A percentile compares a stretch with the other conserved stretches of the same genome.
These are phyloP conservation scores for Cryphonectria japonica DNA, from an alignment of 2,329 filamentous ascomycete genomes.

Conservation along the genomic window DNA sequence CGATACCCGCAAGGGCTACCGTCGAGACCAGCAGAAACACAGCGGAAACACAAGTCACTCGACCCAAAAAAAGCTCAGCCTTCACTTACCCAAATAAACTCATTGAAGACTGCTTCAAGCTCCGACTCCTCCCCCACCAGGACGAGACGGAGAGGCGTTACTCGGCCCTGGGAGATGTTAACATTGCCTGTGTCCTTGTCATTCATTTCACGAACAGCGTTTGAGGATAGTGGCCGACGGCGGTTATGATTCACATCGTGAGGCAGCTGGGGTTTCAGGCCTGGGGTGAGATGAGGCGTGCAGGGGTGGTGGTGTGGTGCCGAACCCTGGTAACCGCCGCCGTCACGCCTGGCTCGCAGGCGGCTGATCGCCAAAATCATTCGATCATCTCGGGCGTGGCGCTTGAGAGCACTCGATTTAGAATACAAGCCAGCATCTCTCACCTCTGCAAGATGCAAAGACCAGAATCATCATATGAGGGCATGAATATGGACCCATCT, in stretches of 20 bases:
- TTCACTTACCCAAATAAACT: not conserved
- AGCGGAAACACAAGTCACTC: constrained; percentile 27
- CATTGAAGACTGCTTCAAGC: not conserved
- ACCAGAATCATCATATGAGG: not conserved
- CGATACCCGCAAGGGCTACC: constrained; percentile 14
- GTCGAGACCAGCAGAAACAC: constrained; percentile 29
- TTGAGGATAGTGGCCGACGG: constrained; percentile 16
- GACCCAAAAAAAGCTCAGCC: not conserved
- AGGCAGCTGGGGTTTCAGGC: constrained; percentile 28
- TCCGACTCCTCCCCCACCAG: constrained; percentile 14
- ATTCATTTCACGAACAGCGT: constrained; percentile 31
- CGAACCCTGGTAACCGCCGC: constrained; percentile 17
- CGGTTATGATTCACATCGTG: constrained; percentile 26
- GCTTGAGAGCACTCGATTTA: not conserved
- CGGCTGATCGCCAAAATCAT: constrained; percentile 22
- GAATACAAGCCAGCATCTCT: not conserved
- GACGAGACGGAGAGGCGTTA: constrained; percentile 21
- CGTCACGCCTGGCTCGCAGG: not conserved
- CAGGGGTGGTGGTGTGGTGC: constrained; percentile 24
- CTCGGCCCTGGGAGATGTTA: not conserved
- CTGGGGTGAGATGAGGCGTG: constrained; percentile 26
- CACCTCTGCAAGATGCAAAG: not conserved
- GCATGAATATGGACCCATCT: not conserved
- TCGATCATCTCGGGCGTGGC: constrained; percentile 17
- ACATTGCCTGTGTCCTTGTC: not conserved